Conservation (phyloP, 1,284 basidiomycete genomes). For the Megacollybia platyphylla region DNA sequence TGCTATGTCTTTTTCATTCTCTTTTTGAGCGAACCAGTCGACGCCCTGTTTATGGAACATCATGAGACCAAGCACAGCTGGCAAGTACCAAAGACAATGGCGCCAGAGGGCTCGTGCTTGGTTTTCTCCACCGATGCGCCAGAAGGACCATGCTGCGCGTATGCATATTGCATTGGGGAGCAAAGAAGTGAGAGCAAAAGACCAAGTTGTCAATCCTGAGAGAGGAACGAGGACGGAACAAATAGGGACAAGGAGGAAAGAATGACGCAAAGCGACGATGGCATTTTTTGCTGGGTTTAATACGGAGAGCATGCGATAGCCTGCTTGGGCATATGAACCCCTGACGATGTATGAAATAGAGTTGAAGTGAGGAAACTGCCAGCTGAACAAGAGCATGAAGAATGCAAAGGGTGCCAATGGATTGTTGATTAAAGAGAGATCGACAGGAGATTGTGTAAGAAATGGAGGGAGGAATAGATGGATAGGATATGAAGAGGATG, state of each 20-base stretch:
- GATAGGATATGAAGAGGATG: slow-evolving; percentile 40
- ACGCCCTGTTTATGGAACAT: slow-evolving; percentile 87
- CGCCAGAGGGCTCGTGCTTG: slow-evolving; percentile 74
- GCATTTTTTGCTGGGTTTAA: slow-evolving; percentile 75
- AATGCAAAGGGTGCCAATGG: slow-evolving; percentile 69
- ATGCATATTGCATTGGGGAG: slow-evolving; percentile 69
- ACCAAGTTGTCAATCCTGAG: slow-evolving; percentile 80
- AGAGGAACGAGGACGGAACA: slow-evolving; percentile 76
- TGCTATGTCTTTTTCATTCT: background rate
- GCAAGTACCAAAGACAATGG: slow-evolving; percentile 85
- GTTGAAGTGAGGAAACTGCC: slow-evolving; percentile 99
- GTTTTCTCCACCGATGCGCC: slow-evolving; percentile 63
- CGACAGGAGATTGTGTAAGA: slow-evolving; percentile 18
- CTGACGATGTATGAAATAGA: slow-evolving; percentile 82
- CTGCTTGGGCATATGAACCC: slow-evolving; percentile 84
- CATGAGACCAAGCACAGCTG: slow-evolving; percentile 83
- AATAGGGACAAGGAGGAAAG: slow-evolving; percentile 68
- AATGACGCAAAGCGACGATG: slow-evolving; percentile 77
- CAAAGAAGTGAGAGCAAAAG: slow-evolving; percentile 71
- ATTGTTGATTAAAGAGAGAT: slow-evolving; percentile 48
- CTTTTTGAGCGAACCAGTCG: slow-evolving; percentile 38
- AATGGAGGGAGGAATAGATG: slow-evolving; percentile 43
- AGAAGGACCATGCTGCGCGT: slow-evolving; percentile 67
- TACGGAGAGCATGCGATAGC: slow-evolving; percentile 90
- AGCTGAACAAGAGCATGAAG: slow-evolving; percentile 80